Evolutionary conservation across 257 asterid genomes (phyloP).

Genomic region (Forsythia suspensa): DNA sequence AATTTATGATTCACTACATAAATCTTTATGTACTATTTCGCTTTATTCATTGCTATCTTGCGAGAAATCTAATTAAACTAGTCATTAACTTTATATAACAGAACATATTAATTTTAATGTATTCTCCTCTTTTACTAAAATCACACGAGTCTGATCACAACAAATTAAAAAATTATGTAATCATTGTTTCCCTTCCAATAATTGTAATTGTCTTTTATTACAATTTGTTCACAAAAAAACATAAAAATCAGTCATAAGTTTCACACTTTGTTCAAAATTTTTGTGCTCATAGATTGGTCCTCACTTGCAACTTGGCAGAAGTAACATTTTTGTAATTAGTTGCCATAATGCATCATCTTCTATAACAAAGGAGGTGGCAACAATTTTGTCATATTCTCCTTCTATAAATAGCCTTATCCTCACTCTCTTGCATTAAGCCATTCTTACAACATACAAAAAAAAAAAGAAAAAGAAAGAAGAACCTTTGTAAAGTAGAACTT

Average conservation of each 20-base stretch:
- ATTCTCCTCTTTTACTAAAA: no score
- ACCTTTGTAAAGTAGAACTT: background rate
- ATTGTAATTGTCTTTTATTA: background rate
- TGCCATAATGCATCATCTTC: constrained; percentile 2
- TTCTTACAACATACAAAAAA: background rate
- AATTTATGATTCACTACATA: no score
- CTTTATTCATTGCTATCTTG: no score
- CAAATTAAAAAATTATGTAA: no score
- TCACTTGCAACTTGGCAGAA: background rate
- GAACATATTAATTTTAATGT: no score
- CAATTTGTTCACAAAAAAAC: background rate
- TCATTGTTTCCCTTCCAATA: background rate
- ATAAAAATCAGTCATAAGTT: background rate
- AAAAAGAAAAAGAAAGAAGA: background rate
- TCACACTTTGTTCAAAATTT: constrained; percentile 9
- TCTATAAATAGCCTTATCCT: background rate
- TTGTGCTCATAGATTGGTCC: constrained; percentile 16
- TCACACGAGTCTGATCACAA: no score
- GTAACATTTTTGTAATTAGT: background rate
- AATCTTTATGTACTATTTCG: no score
- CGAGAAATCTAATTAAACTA: no score
- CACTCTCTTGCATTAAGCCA: background rate
- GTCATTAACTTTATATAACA: no score
- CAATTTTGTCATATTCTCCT: background rate
- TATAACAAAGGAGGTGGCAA: constrained; percentile 18